Conservation (phyloP, 1,139 yeast species). For the Suhomyces wounanorum region DNA sequence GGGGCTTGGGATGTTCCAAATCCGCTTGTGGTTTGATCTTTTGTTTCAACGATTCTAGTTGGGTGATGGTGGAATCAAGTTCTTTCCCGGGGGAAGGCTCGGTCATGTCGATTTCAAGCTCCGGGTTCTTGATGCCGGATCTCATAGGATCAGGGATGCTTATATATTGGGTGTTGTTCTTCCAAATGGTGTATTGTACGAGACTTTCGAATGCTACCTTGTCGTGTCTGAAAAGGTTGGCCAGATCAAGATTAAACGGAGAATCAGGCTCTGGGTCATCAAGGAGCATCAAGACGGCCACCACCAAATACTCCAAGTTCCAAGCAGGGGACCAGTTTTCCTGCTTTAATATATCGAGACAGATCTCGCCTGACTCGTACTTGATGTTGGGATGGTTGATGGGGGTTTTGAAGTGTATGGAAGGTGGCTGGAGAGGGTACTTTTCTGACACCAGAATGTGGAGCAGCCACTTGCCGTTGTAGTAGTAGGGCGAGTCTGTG, state of each 20-base stretch:
- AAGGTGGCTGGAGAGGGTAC: constrained; percentile 77
- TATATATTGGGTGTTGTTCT: constrained; percentile 27
- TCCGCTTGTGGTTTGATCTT: constrained; percentile 9
- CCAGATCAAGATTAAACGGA: constrained; percentile 83
- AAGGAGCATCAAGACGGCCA: constrained; percentile 69
- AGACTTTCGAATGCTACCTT: constrained; percentile 59
- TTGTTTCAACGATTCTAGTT: constrained; percentile 10
- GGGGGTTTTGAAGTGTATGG: constrained; percentile 59
- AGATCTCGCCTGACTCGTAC: constrained; percentile 60
- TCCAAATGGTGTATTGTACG: constrained; percentile 62
- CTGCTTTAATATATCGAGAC: constrained; percentile 72
- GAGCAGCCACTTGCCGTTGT: constrained; percentile 60
- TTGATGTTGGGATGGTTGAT: constrained; percentile 78
- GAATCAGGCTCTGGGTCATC: constrained; percentile 83
- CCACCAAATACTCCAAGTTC: constrained; percentile 69
- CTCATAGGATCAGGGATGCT: constrained; percentile 9
- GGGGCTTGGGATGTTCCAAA: constrained; percentile 4
- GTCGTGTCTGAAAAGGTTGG: constrained; percentile 66
- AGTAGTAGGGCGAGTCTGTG: constrained; percentile 45
- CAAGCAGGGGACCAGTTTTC: constrained; percentile 88
- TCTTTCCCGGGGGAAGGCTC: constrained; percentile 1
- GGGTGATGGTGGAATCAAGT: constrained; percentile 10
- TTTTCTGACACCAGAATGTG: constrained; percentile 49
- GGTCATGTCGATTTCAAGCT: not conserved
- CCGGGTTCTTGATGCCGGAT: constrained; percentile 8